phyloP scores from a whole-genome alignment of 2,329 filamentous ascomycete genomes.

The Geosmithia flava region DNA sequence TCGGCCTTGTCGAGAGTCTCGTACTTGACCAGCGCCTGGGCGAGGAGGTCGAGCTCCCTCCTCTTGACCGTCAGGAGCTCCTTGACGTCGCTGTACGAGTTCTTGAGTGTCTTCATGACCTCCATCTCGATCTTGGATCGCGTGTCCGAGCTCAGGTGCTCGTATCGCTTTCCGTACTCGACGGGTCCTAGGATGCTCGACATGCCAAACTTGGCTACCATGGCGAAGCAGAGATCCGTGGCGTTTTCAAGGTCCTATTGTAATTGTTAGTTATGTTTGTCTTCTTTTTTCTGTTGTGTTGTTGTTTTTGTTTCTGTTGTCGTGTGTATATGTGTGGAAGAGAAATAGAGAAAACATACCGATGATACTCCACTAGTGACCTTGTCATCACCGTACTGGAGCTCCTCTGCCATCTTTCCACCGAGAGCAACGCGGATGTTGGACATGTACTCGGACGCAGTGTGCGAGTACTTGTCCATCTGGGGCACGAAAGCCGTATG shows the following conservation, averaged over 20 bases:
- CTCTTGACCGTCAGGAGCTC: conserved; percentile 62
- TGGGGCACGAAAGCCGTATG: conserved; percentile 81
- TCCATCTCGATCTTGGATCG: conserved; percentile 79
- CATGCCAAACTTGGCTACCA: conserved; percentile 88
- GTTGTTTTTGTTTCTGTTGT: too few species aligned
- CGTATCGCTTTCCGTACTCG: conserved; percentile 72
- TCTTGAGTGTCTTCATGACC: conserved; percentile 74
- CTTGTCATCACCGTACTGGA: conserved; percentile 82
- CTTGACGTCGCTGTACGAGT: conserved; percentile 62
- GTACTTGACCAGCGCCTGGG: conserved; percentile 83
- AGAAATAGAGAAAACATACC: conserved; percentile 33
- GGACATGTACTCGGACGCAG: conserved; percentile 73
- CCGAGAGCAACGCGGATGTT: conserved; percentile 72
- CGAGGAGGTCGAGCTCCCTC: conserved; percentile 76
- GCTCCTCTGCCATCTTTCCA: conserved; percentile 81
- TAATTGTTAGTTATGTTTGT: too few species aligned
- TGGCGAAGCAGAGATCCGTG: conserved; percentile 70
- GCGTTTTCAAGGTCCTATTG: conserved; percentile 71
- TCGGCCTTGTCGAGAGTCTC: conserved; percentile 85
- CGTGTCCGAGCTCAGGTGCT: conserved; percentile 72
- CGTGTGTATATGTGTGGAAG: too few species aligned
- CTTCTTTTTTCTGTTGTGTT: too few species aligned
- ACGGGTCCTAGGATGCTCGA: conserved; percentile 79
- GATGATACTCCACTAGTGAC: conserved; percentile 80
- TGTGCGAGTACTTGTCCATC: conserved; percentile 83